These are phyloP conservation scores for Ophiostoma piceae DNA, from an alignment of 2,329 filamentous ascomycete species.

Conservation along the genomic window DNA sequence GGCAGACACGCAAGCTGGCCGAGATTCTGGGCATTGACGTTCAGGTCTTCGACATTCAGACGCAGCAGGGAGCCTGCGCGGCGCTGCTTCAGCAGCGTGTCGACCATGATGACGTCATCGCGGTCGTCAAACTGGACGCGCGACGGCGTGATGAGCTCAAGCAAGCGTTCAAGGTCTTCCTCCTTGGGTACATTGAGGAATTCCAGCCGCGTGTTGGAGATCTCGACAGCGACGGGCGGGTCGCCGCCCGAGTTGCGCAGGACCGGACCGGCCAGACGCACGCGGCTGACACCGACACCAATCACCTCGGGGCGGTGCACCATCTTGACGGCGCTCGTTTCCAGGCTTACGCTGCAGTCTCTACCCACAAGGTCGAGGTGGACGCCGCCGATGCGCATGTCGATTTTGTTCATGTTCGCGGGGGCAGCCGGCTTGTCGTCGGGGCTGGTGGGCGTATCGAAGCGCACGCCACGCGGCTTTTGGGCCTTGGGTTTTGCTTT, in stretches of 20 bases:
- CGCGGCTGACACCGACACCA: conserved; percentile 66
- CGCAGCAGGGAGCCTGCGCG: conserved; percentile 80
- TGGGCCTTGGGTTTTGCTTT: conserved; percentile 30
- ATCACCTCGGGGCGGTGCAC: conserved; percentile 69
- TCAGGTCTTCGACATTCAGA: conserved; percentile 59
- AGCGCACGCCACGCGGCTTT: conserved; percentile 54
- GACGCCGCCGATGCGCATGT: conserved; percentile 70
- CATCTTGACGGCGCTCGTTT: conserved; percentile 76
- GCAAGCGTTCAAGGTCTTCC: conserved; percentile 70
- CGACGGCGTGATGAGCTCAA: conserved; percentile 85
- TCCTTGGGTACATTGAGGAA: conserved; percentile 70
- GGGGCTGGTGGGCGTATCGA: conserved; percentile 44
- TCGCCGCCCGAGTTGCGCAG: conserved; percentile 47
- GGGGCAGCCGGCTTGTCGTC: conserved; percentile 44
- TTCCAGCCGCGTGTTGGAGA: conserved; percentile 64
- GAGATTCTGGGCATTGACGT: conserved; percentile 57
- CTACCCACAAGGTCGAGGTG: conserved; percentile 71
- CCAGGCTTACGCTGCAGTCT: conserved; percentile 66
- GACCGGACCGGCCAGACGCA: conserved; percentile 69
- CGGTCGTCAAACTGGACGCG: conserved; percentile 80
- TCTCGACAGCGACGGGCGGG: conserved; percentile 57
- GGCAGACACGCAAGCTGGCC: conserved; percentile 63
- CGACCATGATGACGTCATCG: conserved; percentile 90
- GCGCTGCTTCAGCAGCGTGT: conserved; percentile 80
- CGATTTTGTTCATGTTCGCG: conserved; percentile 68